Percentiles rank a stretch among this genome's conserved stretches.
Conservation (phyloP, 176 grass and related monocot genomes). For the Hordeum marinum region DNA sequence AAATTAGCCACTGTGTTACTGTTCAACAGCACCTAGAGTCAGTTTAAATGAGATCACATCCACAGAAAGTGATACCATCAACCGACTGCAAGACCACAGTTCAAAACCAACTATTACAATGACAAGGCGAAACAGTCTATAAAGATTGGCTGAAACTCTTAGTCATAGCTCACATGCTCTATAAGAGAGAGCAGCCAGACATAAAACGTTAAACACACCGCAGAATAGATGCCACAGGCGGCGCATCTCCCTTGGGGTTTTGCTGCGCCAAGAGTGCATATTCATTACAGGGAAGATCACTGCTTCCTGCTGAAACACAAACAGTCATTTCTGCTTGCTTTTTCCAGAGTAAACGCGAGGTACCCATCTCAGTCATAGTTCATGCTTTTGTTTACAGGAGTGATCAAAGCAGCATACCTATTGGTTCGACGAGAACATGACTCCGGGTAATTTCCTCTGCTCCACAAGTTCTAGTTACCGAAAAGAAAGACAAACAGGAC, state of each 20-base stretch:
- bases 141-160: not conserved
- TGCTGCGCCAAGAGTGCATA: conserved; percentile 25
- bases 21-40: not conserved
- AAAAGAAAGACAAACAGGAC: conserved; percentile 43
- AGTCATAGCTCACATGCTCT: conserved; percentile 36
- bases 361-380: conserved; percentile 21
- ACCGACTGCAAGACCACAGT: not conserved
- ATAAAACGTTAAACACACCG: conserved; percentile 43
- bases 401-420: conserved; percentile 60
- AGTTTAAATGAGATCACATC: not conserved
- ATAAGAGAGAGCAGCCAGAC: conserved; percentile 35
- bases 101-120: not conserved
- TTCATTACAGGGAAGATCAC: conserved; percentile 33
- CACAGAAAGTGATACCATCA: not conserved
- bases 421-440: conserved; percentile 29
- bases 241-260: conserved; percentile 33
- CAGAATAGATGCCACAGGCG: conserved; percentile 30
- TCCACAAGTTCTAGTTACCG: conserved; percentile 54
- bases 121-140: not conserved
- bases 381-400: conserved; percentile 20
- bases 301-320: conserved; percentile 44
- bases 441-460: conserved; percentile 36
- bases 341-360: not conserved
- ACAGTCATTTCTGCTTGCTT: not conserved
- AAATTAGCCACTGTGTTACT: not conserved